phyloP scores from a whole-genome alignment of 2,329 filamentous ascomycete genomes.

The Hymenoscyphus albidus region DNA sequence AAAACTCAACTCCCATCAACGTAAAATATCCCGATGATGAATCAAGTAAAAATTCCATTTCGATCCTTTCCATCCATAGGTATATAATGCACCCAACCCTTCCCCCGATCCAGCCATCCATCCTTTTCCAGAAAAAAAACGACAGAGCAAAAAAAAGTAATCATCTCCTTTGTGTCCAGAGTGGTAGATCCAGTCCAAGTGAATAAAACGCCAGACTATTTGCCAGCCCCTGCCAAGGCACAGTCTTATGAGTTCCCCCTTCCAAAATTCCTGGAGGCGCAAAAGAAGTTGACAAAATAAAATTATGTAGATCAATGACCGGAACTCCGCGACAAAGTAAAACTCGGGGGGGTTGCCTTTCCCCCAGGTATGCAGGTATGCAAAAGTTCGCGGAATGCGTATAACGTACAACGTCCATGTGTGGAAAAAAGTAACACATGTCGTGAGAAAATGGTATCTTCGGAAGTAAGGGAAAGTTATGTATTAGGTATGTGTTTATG shows the following conservation, averaged over 20 bases:
- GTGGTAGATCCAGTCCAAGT: background rate
- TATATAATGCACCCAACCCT: too few species aligned
- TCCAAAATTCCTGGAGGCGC: background rate
- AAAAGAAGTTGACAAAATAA: background rate
- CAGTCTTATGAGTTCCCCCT: background rate
- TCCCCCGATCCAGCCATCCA: too few species aligned
- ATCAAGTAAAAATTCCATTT: too few species aligned
- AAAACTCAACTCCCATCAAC: too few species aligned
- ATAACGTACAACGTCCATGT: background rate
- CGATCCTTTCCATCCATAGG: too few species aligned
- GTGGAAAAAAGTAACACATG: background rate
- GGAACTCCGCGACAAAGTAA: background rate
- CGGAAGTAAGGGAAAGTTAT: background rate
- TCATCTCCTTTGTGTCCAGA: background rate
- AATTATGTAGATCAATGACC: background rate
- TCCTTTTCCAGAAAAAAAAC: background rate
- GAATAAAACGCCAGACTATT: background rate
- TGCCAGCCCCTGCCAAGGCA: background rate
- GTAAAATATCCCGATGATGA: too few species aligned
- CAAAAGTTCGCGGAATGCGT: background rate
- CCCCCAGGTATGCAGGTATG: background rate
- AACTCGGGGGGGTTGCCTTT: background rate
- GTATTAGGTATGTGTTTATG: background rate
- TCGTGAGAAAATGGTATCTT: background rate
- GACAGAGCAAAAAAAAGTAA: background rate